Percentiles rank a stretch among this genome's conserved stretches.
Conservation (phyloP, 2,329 filamentous ascomycete genomes). For the Alternaria burnsii region DNA sequence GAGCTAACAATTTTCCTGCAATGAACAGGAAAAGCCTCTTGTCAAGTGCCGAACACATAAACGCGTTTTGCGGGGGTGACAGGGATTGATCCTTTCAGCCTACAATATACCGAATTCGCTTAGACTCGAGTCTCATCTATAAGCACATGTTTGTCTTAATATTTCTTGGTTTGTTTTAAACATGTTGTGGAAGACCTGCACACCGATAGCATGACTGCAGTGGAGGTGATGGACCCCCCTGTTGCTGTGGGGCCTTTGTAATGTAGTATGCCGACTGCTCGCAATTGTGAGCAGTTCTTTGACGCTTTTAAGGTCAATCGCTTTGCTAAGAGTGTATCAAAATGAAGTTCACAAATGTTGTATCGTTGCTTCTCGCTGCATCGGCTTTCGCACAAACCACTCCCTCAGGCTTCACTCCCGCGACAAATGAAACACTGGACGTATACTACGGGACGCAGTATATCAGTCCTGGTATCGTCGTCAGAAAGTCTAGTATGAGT, state of each 20-base stretch:
- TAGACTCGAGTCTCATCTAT: slow-evolving; percentile 16
- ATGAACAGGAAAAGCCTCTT: background rate
- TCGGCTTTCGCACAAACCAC: slow-evolving; percentile 31
- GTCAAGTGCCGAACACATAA: slow-evolving; percentile 11
- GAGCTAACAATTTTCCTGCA: background rate
- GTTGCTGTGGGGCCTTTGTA: background rate
- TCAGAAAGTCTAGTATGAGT: slow-evolving; percentile 39
- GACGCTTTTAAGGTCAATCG: background rate
- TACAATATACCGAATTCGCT: slow-evolving; percentile 11
- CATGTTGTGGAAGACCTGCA: background rate
- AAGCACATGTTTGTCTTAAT: slow-evolving; percentile 1
- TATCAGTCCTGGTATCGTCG: slow-evolving; percentile 38
- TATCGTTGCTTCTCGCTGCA: slow-evolving; percentile 21
- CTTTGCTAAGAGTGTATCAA: background rate
- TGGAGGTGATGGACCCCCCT: background rate
- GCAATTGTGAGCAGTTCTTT: background rate
- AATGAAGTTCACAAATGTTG: slow-evolving; percentile 19
- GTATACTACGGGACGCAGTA: slow-evolving; percentile 43
- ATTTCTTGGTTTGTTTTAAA: slow-evolving; percentile 13
- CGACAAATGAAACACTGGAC: slow-evolving; percentile 34
- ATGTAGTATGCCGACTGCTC: background rate
- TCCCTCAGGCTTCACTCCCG: slow-evolving; percentile 35
- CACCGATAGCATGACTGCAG: background rate
- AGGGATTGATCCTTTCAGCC: slow-evolving; percentile 24
- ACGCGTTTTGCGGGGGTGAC: slow-evolving; percentile 14